phyloP scores from a whole-genome alignment of 1,139 yeast species.

The Suhomyces maxii region DNA sequence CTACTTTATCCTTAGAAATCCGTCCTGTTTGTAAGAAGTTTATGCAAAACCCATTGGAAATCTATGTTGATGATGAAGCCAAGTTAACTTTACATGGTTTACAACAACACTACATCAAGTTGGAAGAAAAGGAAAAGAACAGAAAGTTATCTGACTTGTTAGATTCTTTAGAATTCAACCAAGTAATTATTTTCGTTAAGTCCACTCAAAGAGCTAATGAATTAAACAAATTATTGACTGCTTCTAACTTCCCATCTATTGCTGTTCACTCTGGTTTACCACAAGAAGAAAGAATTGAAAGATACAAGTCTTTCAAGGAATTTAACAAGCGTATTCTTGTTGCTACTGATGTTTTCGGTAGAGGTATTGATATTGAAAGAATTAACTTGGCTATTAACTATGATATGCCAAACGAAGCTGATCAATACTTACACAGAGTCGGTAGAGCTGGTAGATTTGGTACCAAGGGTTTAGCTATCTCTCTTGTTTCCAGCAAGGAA shows the following conservation, averaged over 20 bases:
- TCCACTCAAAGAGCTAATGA: conserved; percentile 91
- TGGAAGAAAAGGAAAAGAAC: conserved; percentile 91
- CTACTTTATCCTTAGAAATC: conserved; percentile 90
- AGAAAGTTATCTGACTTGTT: conserved; percentile 88
- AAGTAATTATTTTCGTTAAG: conserved; percentile 94
- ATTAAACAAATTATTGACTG: conserved; percentile 84
- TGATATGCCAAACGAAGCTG: conserved; percentile 89
- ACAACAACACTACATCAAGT: conserved; percentile 92
- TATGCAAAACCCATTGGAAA: conserved; percentile 97
- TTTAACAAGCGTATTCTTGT: conserved; percentile 98
- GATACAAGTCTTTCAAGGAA: conserved; percentile 95
- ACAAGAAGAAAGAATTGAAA: conserved; percentile 97
- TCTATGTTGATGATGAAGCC: conserved; percentile 96
- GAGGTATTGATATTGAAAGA: conserved; percentile 99
- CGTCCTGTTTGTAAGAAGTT: conserved; percentile 97
- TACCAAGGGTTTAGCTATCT: conserved; percentile 95
- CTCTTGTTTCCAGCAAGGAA: conserved; percentile 81
- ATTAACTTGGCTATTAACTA: conserved; percentile 97
- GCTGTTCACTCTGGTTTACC: conserved; percentile 96
- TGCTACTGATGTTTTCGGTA: conserved; percentile 96
- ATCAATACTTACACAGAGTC: conserved; percentile 97
- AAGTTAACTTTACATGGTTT: conserved; percentile 96
- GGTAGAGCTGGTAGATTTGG: conserved; percentile 99
- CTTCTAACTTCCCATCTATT: conserved; percentile 95
- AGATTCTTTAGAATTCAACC: conserved; percentile 95